phyloP scores from a whole-genome alignment of 164 flowering plant species.

The Platanus orientalis region DNA sequence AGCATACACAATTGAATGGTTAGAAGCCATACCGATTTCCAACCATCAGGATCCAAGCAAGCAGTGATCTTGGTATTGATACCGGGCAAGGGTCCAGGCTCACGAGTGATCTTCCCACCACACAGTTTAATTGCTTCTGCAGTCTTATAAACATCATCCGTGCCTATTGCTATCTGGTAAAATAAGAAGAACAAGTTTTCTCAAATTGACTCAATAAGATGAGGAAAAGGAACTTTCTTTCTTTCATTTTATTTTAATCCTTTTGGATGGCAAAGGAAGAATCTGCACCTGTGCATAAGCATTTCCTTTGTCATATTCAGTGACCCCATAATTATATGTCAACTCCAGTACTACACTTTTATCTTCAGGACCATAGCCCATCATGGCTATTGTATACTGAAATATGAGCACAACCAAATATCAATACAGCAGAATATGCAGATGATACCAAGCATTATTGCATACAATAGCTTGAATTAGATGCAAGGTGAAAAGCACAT shows the following conservation, averaged over 20 bases:
- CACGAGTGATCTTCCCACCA: constrained; percentile 87
- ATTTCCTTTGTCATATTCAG: constrained; percentile 90
- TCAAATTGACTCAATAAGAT: neutral
- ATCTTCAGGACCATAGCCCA: constrained; percentile 99
- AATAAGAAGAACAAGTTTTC: constrained; percentile 1
- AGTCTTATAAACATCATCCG: constrained; percentile 97
- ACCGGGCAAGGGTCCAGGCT: constrained; percentile 98
- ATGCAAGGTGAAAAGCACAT: neutral
- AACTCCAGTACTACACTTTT: constrained; percentile 84
- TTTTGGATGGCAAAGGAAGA: neutral
- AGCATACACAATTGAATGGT: neutral
- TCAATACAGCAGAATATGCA: constrained; percentile 9
- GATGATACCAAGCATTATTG: neutral
- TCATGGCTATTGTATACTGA: constrained; percentile 93
- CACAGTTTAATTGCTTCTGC: constrained; percentile 79
- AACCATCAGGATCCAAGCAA: constrained; percentile 98
- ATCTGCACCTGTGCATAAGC: constrained; percentile 86
- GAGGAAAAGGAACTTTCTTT: neutral
- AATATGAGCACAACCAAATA: constrained; percentile 10
- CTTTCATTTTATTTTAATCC: neutral
- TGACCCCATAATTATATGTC: constrained; percentile 96
- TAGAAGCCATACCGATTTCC: constrained; percentile 70
- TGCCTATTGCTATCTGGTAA: constrained; percentile 89
- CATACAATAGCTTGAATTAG: neutral
- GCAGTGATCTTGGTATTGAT: constrained; percentile 93